Evolutionary conservation across 2,329 filamentous ascomycete species (phyloP).

Genomic region (Xylaria sp.): DNA sequence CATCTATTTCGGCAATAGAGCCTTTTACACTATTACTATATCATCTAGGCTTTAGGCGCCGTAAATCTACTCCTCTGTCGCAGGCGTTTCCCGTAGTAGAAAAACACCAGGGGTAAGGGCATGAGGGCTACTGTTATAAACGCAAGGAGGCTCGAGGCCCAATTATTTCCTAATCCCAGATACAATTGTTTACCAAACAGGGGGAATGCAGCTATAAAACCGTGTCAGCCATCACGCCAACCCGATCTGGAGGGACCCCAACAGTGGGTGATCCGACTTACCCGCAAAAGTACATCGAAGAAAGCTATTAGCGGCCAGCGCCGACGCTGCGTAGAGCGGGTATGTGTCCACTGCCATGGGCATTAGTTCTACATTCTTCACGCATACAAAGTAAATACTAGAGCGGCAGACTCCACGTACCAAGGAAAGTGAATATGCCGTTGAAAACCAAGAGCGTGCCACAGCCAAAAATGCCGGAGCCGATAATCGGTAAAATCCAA

Average conservation of each 20-base stretch:
- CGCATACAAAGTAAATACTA: background rate
- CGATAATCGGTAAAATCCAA: slow-evolving; percentile 79
- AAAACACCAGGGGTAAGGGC: slow-evolving; percentile 69
- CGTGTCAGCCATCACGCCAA: slow-evolving; percentile 18
- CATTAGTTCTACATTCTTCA: slow-evolving; percentile 12
- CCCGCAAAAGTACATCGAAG: slow-evolving; percentile 77
- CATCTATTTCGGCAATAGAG: too few species aligned
- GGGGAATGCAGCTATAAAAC: slow-evolving; percentile 68
- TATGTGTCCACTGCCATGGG: slow-evolving; percentile 70
- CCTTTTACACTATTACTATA: background rate
- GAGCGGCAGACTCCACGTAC: slow-evolving; percentile 52
- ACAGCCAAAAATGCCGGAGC: slow-evolving; percentile 71
- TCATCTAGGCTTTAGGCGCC: background rate
- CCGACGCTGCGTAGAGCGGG: slow-evolving; percentile 74
- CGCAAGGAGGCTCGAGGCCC: slow-evolving; percentile 67
- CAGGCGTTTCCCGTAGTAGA: slow-evolving; percentile 63
- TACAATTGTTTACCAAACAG: slow-evolving; percentile 80
- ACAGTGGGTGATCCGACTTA: slow-evolving; percentile 43
- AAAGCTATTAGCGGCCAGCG: slow-evolving; percentile 84
- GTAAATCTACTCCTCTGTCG: slow-evolving; percentile 52
- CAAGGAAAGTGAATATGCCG: slow-evolving; percentile 85
- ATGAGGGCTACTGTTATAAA: slow-evolving; percentile 67
- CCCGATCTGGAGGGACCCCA: background rate
- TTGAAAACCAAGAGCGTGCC: slow-evolving; percentile 79
- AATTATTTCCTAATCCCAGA: slow-evolving; percentile 69